Evolutionary conservation across 2,329 filamentous ascomycete species (phyloP), one percentile per base, ranked within the genome.

Genomic region (Fusarium virguliforme): DNA sequence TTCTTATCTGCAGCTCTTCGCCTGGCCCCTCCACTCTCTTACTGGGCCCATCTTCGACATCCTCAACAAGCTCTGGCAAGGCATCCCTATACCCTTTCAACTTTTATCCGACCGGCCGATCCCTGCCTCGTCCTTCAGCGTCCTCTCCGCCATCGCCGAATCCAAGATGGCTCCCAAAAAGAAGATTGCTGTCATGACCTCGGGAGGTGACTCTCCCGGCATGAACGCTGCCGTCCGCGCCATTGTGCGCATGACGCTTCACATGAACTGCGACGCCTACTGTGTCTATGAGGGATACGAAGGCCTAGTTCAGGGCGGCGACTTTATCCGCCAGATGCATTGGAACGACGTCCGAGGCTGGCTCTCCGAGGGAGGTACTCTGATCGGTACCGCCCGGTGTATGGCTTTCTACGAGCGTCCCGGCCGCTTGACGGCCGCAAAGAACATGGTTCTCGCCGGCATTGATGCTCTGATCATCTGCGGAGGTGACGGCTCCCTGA

Each of bases 381-480:
- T 98, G 69, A 98, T 99, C 78, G 96, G 96, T 68, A 98, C 96
- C 41, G 96, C 96, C 62, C 89, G 96, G 70, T 97, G 95, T 85
- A 94, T 92, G 90, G 91, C 90, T 62, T 99, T 99, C 84, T 95
- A 93, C 83, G 92, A 98, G 82, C 92, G 96, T 51, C 85, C 91
- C 32, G 96, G 96, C 18, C 92, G 96, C 72, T 83, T 97, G 66
- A 88, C 86, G 60, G 96, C 94, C 2, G 96, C 96, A 65, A 97
- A 95, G 86, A 98, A 99, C 85, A 91, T 99, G 90, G 89, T 99
- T 43, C 82, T 94, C 67, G 90, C 94, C 74, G 96, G 96, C 78
- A 98, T 99, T 74, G 94, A 99, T 80, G 96, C 96, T 60, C 87
- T 99, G 75, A 92, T 99, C 76, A 97, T 99, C 79, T 98, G 95